Evolutionary conservation across 2,329 filamentous ascomycete species (phyloP).

Genomic region (Aspergillus spinulosporus): DNA sequence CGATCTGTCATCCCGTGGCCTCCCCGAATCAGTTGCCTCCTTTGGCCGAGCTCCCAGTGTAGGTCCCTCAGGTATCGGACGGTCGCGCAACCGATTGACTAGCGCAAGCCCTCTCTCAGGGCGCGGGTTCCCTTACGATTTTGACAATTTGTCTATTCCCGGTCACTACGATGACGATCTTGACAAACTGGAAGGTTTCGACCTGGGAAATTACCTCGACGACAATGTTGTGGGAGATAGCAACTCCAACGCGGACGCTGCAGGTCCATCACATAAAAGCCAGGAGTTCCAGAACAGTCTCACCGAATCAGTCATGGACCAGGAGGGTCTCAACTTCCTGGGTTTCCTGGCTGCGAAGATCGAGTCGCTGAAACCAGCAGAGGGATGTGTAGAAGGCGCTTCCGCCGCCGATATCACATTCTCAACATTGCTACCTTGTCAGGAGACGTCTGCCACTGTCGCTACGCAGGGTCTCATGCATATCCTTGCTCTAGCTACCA

Average conservation of each 20-base stretch:
- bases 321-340: constrained; percentile 64
- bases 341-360: constrained; percentile 57
- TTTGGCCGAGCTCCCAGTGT: constrained; percentile 21
- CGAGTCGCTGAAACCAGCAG: constrained; percentile 25
- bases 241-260: constrained; percentile 17
- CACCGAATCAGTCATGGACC: constrained; percentile 55
- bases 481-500: constrained; percentile 68
- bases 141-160: constrained; percentile 28
- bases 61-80: constrained; percentile 29
- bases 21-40: constrained; percentile 22
- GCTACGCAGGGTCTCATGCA: constrained; percentile 77
- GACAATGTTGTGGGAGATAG: constrained; percentile 30
- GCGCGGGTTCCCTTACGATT: constrained; percentile 42
- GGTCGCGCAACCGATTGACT: constrained; percentile 52
- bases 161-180: constrained; percentile 26
- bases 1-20: constrained; percentile 33
- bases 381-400: not conserved
- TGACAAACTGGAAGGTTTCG: constrained; percentile 28
- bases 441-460: constrained; percentile 56
- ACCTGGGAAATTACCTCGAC: constrained; percentile 37
- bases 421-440: constrained; percentile 64
- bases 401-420: constrained; percentile 57
- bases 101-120: constrained; percentile 63
- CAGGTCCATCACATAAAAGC: constrained; percentile 34
- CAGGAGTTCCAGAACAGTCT: constrained; percentile 41